Evolutionary conservation across 192 early-diverging fungal genomes (phyloP), one percentile per base, ranked within the genome.

Genomic region (Coemansia sp.): DNA sequence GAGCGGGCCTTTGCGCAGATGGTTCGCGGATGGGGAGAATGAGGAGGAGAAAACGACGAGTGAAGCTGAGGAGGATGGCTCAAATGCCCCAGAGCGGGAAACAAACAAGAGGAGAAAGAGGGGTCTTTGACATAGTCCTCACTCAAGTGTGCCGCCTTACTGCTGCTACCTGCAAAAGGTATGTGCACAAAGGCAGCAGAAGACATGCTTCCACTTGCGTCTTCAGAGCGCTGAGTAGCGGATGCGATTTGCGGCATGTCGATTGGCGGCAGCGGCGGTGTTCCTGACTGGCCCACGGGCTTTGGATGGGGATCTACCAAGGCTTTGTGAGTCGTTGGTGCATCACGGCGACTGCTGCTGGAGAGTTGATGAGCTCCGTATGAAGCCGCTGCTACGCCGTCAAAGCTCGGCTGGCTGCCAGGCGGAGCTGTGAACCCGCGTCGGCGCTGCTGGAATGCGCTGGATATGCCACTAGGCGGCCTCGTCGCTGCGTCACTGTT

Each of bases 21-120:
- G 17, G 80, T 83, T 56, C 75, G 80, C 3, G 76, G 69, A 17
- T 50, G 69, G 11, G 75, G 75, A 22, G 76, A 69, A 22, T 44
- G 39, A 32, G 80, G 75, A 51, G 79, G 74, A 59, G 80, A 83
- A 72, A 78, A 83, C n/a, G 76, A 83, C n/a, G 80, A 83, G 20
- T 62, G 64, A 5, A 71, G 68, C 38, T 74, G 38, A 5, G 70
- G 44, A 38, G 40, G 36, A 36, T 59, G 34, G 56, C 34, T 36
- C 56, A 59, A 20, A 36, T 59, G 34, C 27, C 34, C 56, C 56
- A 59, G 17, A 9, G 56, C 29, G n/a, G 56, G 56, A 59, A 59
- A 59, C 56, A 59, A 9, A 38, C 56, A 59, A 31, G 56, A 59
- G 34, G 56, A 59, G 56, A 59, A 59, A 59, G 56, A 59, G 56